Evolutionary conservation across 257 asterid species (phyloP), one percentile per base, ranked within the genome.

Genomic region (Apocynum venetum): DNA sequence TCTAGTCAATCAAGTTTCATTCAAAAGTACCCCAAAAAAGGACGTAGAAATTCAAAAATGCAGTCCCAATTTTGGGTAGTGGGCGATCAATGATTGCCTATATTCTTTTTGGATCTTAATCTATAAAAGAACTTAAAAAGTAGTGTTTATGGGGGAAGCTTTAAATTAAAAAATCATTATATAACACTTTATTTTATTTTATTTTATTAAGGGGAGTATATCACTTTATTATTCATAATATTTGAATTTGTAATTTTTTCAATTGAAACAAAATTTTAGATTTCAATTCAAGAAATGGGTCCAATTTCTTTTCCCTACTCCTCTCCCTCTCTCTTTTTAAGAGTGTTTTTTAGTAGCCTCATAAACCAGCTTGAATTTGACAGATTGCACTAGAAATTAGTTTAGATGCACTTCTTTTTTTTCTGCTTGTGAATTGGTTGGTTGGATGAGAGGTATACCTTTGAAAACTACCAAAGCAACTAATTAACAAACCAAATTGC

Each of bases 31-130:
- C 40, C 31, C 40, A 41, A 66, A 14, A 17, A 35, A 13, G 17
- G 48, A 40, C 11, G 1, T 14, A 43, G 12, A 66, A 66, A 15
- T 66, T 66, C 35, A 36, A 66, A 66, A 40, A 40, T 64, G 14
- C 3, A 36, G 3, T 25, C n/a, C 31, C 71, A 66, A 66, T 15
- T 66, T 66, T 6, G 49, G 17, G 1, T 73, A 19, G 76, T 73
- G 76, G 66, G 63, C 17, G 2, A 38, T 38, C 8, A 73, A 53
- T 53, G 46, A 73, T 73, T 73, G 51, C 76, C 63, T 41, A 53
- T 52, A 52, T 38, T 41, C 66, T 38, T 73, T 73, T 73, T 41
- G 66, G 52, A 25, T 52, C 46, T 38, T 19, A 25, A 43, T 73
- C 52, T 55, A 17, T 12, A 36, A 53, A 38, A 52, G 51, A 53